Conservation (phyloP, 768 basidiomycete species). For the button mushroom (Agaricus bisporus) region DNA sequence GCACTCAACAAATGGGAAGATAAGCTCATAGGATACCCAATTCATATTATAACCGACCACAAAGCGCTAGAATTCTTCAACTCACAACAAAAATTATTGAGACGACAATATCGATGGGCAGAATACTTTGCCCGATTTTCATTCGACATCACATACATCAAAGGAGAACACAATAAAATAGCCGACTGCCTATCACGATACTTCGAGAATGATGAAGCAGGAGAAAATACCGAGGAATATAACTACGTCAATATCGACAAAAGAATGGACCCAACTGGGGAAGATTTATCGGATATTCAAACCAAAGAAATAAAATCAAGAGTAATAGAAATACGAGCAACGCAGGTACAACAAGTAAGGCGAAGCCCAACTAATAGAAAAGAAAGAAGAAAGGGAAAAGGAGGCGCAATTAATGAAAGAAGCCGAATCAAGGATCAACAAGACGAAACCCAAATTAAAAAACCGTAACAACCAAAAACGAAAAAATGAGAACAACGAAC, state of each 20-base stretch:
- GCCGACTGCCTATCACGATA: conserved; percentile 24
- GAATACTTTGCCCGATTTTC: conserved; percentile 24
- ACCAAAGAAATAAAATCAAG: conserved; percentile 13
- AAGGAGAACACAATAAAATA: conserved; percentile 20
- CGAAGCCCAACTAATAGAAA: conserved; percentile 7
- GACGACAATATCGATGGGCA: conserved; percentile 21
- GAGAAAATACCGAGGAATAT: conserved; percentile 10
- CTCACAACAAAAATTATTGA: conserved; percentile 12
- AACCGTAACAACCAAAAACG: too few species aligned
- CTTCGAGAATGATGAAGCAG: conserved; percentile 19
- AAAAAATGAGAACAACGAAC: too few species aligned
- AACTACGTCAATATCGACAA: conserved; percentile 18
- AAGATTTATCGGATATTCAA: conserved; percentile 14
- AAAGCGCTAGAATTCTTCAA: conserved; percentile 22
- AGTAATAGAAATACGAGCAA: conserved; percentile 9
- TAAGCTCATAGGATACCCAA: conserved; percentile 19
- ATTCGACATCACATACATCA: conserved; percentile 18
- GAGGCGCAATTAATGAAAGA: too few species aligned
- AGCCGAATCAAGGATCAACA: too few species aligned
- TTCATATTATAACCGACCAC: conserved; percentile 20
- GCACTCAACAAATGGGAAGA: conserved; percentile 26
- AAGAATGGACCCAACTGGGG: conserved; percentile 14
- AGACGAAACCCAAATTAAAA: too few species aligned
- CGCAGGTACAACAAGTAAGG: not conserved
- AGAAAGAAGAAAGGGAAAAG: too few species aligned